phyloP scores from a whole-genome alignment of 129 eudicot genomes.

The Ambrosia artemisiifolia region DNA sequence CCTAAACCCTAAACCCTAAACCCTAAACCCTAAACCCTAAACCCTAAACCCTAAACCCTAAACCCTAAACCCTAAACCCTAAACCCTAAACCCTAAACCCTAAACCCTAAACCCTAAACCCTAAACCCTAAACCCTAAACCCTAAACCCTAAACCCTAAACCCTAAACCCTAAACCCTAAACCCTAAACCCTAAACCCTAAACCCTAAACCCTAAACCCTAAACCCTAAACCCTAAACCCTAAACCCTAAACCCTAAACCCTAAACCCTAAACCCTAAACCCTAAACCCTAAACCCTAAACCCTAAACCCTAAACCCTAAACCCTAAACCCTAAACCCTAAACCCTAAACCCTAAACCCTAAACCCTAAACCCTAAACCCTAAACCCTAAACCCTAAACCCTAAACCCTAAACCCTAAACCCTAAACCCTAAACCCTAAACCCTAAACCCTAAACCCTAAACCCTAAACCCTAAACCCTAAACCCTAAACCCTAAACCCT shows the following conservation, averaged over 20 bases:
- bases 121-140: background rate
- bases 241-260: background rate
- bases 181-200: background rate
- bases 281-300: background rate
- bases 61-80: background rate
- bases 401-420: too few species aligned
- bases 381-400: too few species aligned
- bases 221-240: background rate
- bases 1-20: background rate
- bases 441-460: too few species aligned
- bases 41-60: background rate
- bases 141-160: background rate
- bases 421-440: too few species aligned
- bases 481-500: too few species aligned
- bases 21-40: background rate
- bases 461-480: too few species aligned
- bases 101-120: background rate
- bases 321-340: too few species aligned
- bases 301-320: too few species aligned
- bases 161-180: background rate
- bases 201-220: background rate
- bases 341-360: too few species aligned
- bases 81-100: slow-evolving; percentile 2
- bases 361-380: too few species aligned
- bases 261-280: background rate